A percentile compares a stretch with the other conserved stretches of the same genome.
These are phyloP conservation scores for Macrophomina tecta DNA, from an alignment of 2,329 filamentous ascomycete genomes.

Conservation along the genomic window DNA sequence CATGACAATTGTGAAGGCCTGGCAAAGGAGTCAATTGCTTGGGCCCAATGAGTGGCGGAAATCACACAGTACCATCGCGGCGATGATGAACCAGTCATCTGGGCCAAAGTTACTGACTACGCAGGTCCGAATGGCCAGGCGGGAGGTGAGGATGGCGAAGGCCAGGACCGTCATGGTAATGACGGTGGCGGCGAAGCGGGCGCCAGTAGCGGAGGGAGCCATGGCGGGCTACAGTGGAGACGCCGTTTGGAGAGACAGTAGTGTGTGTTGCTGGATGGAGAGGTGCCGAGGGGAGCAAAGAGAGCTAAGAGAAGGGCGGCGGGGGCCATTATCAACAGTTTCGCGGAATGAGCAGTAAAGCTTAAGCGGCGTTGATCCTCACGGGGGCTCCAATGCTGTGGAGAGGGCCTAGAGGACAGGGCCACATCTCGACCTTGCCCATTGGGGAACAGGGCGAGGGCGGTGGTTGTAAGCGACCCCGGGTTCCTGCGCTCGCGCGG, in stretches of 20 bases:
- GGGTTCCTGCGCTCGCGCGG: constrained; percentile 18
- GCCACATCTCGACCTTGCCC: constrained; percentile 2
- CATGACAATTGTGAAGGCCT: constrained; percentile 17
- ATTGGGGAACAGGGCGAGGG: background rate
- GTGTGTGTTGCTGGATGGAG: background rate
- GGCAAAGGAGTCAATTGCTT: background rate
- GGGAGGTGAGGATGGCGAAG: background rate
- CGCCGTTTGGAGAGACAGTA: background rate
- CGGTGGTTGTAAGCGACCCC: constrained; percentile 13
- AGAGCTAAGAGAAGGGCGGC: constrained; percentile 1
- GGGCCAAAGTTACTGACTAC: constrained; percentile 18
- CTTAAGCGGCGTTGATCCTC: constrained; percentile 7
- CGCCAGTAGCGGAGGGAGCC: background rate
- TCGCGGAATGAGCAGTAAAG: background rate
- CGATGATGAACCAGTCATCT: constrained; percentile 23
- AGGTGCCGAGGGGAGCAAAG: constrained; percentile 10
- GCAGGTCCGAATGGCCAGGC: background rate
- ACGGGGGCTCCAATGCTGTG: constrained; percentile 5
- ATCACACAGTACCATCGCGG: constrained; percentile 7
- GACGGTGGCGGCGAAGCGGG: constrained; percentile 19
- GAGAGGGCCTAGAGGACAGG: constrained; percentile 2
- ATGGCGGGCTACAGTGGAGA: constrained; percentile 4
- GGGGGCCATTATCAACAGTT: constrained; percentile 21
- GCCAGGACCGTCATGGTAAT: constrained; percentile 23
- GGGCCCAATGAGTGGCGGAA: background rate